Conservation (phyloP, 768 basidiomycete genomes). For the Cubamyces sp. region DNA sequence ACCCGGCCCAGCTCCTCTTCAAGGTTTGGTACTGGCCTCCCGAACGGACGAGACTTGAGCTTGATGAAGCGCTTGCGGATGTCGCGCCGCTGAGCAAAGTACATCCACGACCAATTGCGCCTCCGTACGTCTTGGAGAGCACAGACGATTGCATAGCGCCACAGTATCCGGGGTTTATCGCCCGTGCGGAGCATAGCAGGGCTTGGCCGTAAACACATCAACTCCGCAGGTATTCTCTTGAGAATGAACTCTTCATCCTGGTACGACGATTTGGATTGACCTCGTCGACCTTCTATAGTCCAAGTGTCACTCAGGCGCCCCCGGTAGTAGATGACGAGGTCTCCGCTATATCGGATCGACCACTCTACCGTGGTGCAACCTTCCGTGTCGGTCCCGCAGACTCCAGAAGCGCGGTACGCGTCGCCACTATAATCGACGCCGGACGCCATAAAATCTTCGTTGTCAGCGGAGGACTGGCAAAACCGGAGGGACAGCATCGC, state of each 20-base stretch:
- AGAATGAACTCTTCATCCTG: constrained; percentile 4
- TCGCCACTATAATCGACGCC: neutral
- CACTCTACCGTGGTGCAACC: neutral
- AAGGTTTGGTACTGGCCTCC: neutral
- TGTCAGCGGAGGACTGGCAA: neutral
- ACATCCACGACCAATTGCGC: constrained; percentile 24
- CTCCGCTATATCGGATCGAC: constrained; percentile 1
- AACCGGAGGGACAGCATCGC: neutral
- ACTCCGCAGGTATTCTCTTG: constrained; percentile 19
- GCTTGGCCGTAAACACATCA: constrained; percentile 18
- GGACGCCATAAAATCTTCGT: neutral
- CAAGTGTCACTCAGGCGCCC: constrained; percentile 9
- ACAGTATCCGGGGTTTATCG: constrained; percentile 11
- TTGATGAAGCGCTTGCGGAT: constrained; percentile 11
- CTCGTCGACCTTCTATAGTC: neutral
- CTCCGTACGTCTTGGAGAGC: constrained; percentile 17
- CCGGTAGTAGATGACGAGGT: neutral
- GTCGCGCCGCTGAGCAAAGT: constrained; percentile 21
- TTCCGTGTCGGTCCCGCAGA: neutral
- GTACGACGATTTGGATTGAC: neutral
- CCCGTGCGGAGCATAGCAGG: neutral
- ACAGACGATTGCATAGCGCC: constrained; percentile 22
- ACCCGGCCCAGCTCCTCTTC: neutral
- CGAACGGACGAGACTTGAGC: neutral
- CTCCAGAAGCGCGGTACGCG: neutral